Evolutionary conservation across 2,329 filamentous ascomycete genomes (phyloP), one percentile per base, ranked within the genome.

Genomic region (Arthrobotrys megalospora): DNA sequence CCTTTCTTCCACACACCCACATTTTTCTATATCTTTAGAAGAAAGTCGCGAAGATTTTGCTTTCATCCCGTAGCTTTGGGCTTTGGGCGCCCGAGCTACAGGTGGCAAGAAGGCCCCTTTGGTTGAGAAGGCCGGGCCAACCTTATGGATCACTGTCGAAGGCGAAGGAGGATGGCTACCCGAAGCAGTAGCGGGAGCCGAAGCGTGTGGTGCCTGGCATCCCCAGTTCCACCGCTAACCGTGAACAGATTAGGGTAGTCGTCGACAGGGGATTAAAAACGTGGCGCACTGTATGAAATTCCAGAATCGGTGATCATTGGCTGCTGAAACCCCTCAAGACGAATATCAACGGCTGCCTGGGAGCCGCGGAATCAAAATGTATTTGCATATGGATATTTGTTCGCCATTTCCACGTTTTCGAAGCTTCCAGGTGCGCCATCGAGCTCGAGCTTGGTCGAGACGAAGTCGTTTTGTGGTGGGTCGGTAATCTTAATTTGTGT

Each of bases 161-260:
- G 38, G 63, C 41, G 63, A 55, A 58, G 48, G 63, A 68, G 45
- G 36, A 34, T 71, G 73, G 43, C 62, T 70, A 41, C 73, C 73
- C 50, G 58, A 77, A 77, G 41, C 60, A 69, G 73, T 45, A 77
- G 73, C 62, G 66, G 66, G 11, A 77, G 50, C 73, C 73, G 73
- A 77, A 63, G 60, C 48, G 66, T 77, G 73, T 77, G 73, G 73
- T 77, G 60, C 66, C 73, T 77, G 60, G 73, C 73, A 77, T 67
- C 47, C 55, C 65, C 43, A 34, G 34, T 21, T 28, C 52, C 41
- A 48, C 48, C 34, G 7, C 52, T 67, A 75, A 43, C 70, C 58
- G 28, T 32, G 14, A 58, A 62, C 12, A 38, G 70, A 47, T 45
- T 67, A 67, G 70, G 24, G 45, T 64, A 60, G 34, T 47, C 45